Evolutionary conservation across 495 filamentous ascomycete genomes (phyloP).

Genomic region (Aspergillus steynii): DNA sequence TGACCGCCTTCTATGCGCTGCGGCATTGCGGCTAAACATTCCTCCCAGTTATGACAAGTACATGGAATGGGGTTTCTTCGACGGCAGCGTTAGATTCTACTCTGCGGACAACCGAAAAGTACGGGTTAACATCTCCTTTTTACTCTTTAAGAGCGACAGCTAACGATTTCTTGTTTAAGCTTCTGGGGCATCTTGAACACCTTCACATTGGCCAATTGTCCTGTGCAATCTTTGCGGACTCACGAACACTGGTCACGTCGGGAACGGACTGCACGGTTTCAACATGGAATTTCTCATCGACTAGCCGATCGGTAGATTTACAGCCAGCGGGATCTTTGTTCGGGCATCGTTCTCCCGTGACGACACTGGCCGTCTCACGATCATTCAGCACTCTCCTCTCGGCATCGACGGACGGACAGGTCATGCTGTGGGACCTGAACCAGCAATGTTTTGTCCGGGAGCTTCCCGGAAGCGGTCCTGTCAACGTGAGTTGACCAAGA

Average conservation of each 20-base stretch:
- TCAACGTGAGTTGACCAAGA: slow-evolving; percentile 44
- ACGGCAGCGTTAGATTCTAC: slow-evolving; percentile 90
- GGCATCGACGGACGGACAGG: slow-evolving; percentile 74
- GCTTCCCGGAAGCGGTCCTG: slow-evolving; percentile 54
- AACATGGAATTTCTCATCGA: slow-evolving; percentile 69
- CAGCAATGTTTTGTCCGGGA: slow-evolving; percentile 80
- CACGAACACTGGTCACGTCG: slow-evolving; percentile 83
- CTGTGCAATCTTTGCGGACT: slow-evolving; percentile 79
- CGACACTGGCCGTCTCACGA: slow-evolving; percentile 76
- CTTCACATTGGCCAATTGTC: slow-evolving; percentile 87
- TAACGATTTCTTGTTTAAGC: slow-evolving; percentile 26
- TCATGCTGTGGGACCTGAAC: slow-evolving; percentile 93
- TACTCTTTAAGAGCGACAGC: slow-evolving; percentile 1
- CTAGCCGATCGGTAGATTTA: slow-evolving; percentile 71
- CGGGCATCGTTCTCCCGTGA: slow-evolving; percentile 82
- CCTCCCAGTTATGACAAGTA: slow-evolving; percentile 86
- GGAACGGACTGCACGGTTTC: slow-evolving; percentile 90
- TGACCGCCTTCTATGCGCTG: slow-evolving; percentile 83
- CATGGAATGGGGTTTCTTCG: slow-evolving; percentile 94
- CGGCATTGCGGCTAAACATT: slow-evolving; percentile 79
- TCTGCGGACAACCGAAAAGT: slow-evolving; percentile 72
- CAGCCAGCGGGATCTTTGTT: slow-evolving; percentile 80
- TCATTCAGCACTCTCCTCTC: slow-evolving; percentile 86
- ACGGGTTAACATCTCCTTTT: slow-evolving; percentile 6
- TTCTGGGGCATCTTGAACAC: slow-evolving; percentile 86